These are phyloP conservation scores for Ogataea glucozyma DNA, from an alignment of 805 yeast species.

Conservation along the genomic window DNA sequence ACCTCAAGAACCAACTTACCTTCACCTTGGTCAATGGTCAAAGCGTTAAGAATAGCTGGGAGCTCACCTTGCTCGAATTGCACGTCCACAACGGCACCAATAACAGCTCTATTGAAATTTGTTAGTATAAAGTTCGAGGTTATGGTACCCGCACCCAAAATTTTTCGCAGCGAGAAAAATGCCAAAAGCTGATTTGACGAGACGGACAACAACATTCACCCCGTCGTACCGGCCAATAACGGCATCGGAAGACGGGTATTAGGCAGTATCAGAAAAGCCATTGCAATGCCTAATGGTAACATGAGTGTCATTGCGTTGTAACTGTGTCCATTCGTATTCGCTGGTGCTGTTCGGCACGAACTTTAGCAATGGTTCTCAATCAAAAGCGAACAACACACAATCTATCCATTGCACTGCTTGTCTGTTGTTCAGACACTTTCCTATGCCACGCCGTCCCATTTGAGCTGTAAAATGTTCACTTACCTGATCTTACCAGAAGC, in stretches of 20 bases:
- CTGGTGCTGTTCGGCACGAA: too few relatives aligned
- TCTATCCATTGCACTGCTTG: too few relatives aligned
- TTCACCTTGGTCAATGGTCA: conserved; percentile 79
- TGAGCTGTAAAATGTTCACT: conserved; percentile 38
- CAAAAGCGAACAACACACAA: too few relatives aligned
- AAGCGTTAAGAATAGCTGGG: conserved; percentile 97
- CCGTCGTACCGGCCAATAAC: too few relatives aligned
- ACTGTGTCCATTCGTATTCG: too few relatives aligned
- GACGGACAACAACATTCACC: not conserved
- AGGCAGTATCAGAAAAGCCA: too few relatives aligned
- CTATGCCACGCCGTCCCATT: too few relatives aligned
- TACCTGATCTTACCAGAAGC: conserved; percentile 85
- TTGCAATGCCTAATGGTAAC: too few relatives aligned
- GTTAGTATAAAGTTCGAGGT: conserved; percentile 29
- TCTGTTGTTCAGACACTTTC: not conserved
- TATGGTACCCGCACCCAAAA: conserved; percentile 26
- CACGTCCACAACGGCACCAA: conserved; percentile 99
- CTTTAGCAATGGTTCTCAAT: too few relatives aligned
- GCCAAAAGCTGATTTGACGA: conserved; percentile 25
- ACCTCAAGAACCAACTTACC: conserved; percentile 87
- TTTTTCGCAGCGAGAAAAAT: conserved; percentile 21
- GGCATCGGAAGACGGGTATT: too few relatives aligned
- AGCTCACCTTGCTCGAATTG: conserved; percentile 97
- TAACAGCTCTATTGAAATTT: conserved; percentile 69
- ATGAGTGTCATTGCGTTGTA: too few relatives aligned